phyloP scores from a whole-genome alignment of 768 basidiomycete genomes.

The Phlebiopsis flavidoalba region DNA sequence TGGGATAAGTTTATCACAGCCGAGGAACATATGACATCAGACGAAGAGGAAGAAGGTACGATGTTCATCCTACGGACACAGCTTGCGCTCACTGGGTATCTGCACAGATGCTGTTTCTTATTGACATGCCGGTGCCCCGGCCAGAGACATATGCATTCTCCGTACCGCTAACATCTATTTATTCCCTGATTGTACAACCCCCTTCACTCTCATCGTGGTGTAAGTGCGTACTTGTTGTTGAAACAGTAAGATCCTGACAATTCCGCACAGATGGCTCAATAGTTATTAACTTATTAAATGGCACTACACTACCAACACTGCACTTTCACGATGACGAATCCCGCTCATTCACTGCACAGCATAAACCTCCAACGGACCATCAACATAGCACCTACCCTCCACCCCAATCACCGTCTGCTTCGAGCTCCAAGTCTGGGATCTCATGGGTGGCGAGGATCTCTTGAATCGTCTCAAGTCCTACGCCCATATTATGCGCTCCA shows the following conservation, averaged over 20 bases:
- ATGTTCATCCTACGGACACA: conserved; percentile 8
- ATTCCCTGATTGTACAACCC: conserved; percentile 81
- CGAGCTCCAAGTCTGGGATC: conserved; percentile 36
- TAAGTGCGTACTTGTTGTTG: conserved; percentile 28
- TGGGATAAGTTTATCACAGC: conserved; percentile 89
- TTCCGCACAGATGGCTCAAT: conserved; percentile 68
- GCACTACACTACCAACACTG: conserved; percentile 81
- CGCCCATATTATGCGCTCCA: conserved; percentile 79
- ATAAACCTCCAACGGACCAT: conserved; percentile 33
- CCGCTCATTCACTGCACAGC: conserved; percentile 56
- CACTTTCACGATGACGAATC: conserved; percentile 98
- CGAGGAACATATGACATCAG: conserved; percentile 55
- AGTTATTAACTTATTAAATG: conserved; percentile 83
- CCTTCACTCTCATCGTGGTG: conserved; percentile 85
- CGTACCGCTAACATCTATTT: conserved; percentile 85
- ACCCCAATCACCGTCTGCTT: conserved; percentile 45
- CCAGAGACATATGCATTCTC: conserved; percentile 95
- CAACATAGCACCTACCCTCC: conserved; percentile 50
- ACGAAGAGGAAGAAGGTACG: conserved; percentile 74
- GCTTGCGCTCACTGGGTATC: neutral
- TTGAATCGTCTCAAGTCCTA: conserved; percentile 71
- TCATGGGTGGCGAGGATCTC: conserved; percentile 87
- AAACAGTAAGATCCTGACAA: neutral
- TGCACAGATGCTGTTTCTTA: conserved; percentile 71
- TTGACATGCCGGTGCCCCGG: conserved; percentile 76